Conservation (phyloP, 805 yeast genomes). For the Saccharomyces eubayanus region DNA sequence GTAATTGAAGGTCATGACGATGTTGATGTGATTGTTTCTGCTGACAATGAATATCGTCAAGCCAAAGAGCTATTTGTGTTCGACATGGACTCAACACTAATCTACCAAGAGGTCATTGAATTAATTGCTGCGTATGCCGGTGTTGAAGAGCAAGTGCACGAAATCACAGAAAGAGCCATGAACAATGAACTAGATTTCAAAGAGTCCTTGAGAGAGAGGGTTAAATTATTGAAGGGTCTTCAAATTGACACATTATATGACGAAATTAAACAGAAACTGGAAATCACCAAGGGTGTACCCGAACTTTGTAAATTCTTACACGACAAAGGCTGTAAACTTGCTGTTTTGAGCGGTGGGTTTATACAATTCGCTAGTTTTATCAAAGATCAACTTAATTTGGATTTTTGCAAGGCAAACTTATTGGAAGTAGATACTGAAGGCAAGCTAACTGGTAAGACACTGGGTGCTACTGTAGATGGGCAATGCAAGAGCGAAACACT, state of each 20-base stretch:
- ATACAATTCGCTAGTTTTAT: conserved; percentile 77
- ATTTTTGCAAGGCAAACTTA: conserved; percentile 83
- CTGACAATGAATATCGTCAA: conserved; percentile 14
- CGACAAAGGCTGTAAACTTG: conserved; percentile 56
- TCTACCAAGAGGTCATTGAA: conserved; percentile 94
- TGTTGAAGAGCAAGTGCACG: conserved; percentile 80
- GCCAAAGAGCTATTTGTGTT: conserved; percentile 61
- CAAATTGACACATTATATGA: conserved; percentile 67
- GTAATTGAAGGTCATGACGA: conserved; percentile 7
- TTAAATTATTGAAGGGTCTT: conserved; percentile 72
- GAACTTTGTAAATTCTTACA: conserved; percentile 61
- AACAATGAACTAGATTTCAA: conserved; percentile 91
- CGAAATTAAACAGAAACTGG: conserved; percentile 58
- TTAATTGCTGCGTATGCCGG: conserved; percentile 89
- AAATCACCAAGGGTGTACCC: conserved; percentile 77
- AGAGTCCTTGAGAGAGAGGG: conserved; percentile 70
- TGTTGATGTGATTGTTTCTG: conserved; percentile 21
- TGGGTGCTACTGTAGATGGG: conserved; percentile 83
- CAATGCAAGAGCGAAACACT: conserved; percentile 69
- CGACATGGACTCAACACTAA: conserved; percentile 96
- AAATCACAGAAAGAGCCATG: conserved; percentile 90
- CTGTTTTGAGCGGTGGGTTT: conserved; percentile 93
- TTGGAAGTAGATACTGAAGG: conserved; percentile 40
- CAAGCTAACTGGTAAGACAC: conserved; percentile 63
- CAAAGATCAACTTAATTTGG: conserved; percentile 57